Evolutionary conservation across 2,329 filamentous ascomycete species (phyloP).

Genomic region (Calcarisporium arbuscula): DNA sequence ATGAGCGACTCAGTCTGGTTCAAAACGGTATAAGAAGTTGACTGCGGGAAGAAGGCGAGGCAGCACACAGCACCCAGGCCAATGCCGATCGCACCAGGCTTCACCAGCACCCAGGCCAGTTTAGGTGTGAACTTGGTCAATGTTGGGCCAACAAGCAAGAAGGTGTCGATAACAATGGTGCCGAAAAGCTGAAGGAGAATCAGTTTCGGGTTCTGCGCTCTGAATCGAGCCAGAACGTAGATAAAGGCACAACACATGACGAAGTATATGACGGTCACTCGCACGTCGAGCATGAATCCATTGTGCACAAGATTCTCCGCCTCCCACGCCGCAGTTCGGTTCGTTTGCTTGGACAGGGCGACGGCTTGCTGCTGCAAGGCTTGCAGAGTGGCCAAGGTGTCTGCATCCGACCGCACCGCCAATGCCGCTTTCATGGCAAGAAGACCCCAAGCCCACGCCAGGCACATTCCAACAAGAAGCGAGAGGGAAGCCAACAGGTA

Average conservation of each 20-base stretch:
- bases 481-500: conserved; percentile 36
- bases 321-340: conserved; percentile 16
- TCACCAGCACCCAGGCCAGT: conserved; percentile 31
- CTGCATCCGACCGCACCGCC: conserved; percentile 31
- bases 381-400: conserved; percentile 26
- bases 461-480: conserved; percentile 37
- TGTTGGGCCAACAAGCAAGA: conserved; percentile 35
- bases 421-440: conserved; percentile 41
- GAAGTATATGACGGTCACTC: conserved; percentile 32
- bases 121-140: conserved; percentile 33
- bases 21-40: conserved; percentile 38
- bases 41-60: conserved; percentile 42
- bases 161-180: conserved; percentile 39
- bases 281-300: conserved; percentile 41
- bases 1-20: conserved; percentile 23
- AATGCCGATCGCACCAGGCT: conserved; percentile 38
- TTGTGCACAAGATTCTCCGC: conserved; percentile 31
- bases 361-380: conserved; percentile 29
- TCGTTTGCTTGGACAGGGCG: conserved; percentile 21
- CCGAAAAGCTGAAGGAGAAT: conserved; percentile 37
- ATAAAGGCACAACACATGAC: conserved; percentile 36
- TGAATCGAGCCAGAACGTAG: conserved; percentile 35
- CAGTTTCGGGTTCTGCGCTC: conserved; percentile 39
- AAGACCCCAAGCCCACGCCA: conserved; percentile 44
- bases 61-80: conserved; percentile 37